Base-by-base conservation (phyloP, 306 rosid species). In the Potentilla sterilis region DNA sequence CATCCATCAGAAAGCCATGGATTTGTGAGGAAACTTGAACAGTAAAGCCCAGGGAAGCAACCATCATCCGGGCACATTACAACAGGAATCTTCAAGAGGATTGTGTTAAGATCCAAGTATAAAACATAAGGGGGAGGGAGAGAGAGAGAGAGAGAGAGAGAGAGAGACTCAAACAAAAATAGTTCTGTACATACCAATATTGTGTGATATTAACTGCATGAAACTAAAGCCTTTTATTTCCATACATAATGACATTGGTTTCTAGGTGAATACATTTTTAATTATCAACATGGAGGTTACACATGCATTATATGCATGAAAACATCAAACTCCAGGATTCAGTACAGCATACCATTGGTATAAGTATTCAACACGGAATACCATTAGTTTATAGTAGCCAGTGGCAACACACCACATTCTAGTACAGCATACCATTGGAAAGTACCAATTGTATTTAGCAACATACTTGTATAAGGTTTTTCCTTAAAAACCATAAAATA, bases 1-100 rank as follows among this genome's bases (percentile, higher is more conserved):
- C 81, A 67, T 61, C 89, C 90, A 86, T 93, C 93, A 69, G 90
- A 86, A 79, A 93, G 91, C 97, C 97, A 93, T 41, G 97, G 96
- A 58, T 86, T 81, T 73, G 67, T 63, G 70, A 72, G 88, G 76
- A 91, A 58, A 74, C 81, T 68, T 35, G 77, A 69, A 74, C 85
- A 83, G 80, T 89, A 93, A 72, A 93, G 92, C 65, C 98, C 96
- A 63, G 98, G 98, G 77, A 93, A 91, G 86, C 77, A 84, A 65
- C 87, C 92, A 70, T 93, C 87, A 63, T 89, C 91, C 64, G 93
- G 86, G 75, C 86, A 84, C 85, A 75, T 82, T 64, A 91, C 92
- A 79, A 93, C 91, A 59, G 93, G 97, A 85, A 93, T 70, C 98
- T 93, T 72, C 81, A 81, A 74, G 76, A 32, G 73, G 48, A 24